These are phyloP conservation scores for Cladorrhinum samala DNA, from an alignment of 495 filamentous ascomycete species.

Conservation along the genomic window DNA sequence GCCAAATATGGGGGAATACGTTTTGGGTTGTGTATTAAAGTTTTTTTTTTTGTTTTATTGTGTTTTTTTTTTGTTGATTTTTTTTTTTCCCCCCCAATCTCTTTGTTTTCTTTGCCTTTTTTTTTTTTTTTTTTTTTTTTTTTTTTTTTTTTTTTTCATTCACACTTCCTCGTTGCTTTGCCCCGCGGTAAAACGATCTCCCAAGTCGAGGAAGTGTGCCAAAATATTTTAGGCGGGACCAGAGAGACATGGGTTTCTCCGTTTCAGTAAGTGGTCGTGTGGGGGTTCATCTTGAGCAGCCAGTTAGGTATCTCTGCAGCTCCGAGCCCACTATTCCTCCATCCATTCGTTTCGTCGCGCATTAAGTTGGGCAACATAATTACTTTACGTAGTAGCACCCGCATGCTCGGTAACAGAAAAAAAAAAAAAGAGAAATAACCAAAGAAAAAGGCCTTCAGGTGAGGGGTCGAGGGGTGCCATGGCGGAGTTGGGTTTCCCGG, in stretches of 20 bases:
- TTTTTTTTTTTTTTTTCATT: too few species aligned
- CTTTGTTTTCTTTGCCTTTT: too few species aligned
- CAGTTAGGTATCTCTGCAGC: not conserved
- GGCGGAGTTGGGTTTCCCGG: not conserved
- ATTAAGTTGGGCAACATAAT: not conserved
- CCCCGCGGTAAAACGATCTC: too few species aligned
- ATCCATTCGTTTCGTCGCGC: not conserved
- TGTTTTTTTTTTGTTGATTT: too few species aligned
- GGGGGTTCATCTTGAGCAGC: not conserved
- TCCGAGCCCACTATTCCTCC: not conserved
- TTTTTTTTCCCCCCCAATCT: too few species aligned
- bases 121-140: too few species aligned
- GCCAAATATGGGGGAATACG: too few species aligned
- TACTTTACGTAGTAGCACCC: not conserved
- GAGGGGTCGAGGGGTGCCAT: not conserved
- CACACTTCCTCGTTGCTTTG: too few species aligned
- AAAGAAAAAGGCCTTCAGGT: too few species aligned
- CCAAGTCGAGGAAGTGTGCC: not conserved
- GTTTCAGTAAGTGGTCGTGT: not conserved
- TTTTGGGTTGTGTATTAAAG: too few species aligned
- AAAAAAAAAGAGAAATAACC: not conserved
- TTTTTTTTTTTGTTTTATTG: too few species aligned
- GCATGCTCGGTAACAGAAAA: not conserved
- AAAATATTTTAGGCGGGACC: not conserved
- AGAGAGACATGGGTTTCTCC: not conserved